A percentile compares a stretch with the other conserved stretches of the same genome.
These are phyloP conservation scores for Trametes elegans DNA, from an alignment of 768 basidiomycete species.

Conservation along the genomic window DNA sequence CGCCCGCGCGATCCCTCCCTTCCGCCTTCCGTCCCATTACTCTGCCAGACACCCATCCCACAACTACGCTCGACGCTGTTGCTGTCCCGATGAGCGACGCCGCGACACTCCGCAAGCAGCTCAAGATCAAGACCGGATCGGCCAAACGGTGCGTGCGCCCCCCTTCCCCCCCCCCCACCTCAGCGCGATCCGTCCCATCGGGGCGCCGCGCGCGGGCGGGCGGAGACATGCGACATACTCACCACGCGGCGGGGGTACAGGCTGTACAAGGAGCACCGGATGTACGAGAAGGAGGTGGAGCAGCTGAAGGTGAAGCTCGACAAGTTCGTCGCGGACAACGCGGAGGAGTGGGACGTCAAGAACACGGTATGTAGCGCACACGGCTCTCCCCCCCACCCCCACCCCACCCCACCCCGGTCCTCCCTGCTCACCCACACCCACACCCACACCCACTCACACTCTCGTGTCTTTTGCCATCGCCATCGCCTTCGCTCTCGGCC, in stretches of 20 bases:
- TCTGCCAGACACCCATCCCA: not conserved
- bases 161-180: not conserved
- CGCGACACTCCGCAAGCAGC: slow-evolving; percentile 54
- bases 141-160: slow-evolving; percentile 55
- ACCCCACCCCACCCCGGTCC: not conserved
- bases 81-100: slow-evolving; percentile 59
- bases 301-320: slow-evolving; percentile 58
- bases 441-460: not conserved
- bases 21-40: not conserved
- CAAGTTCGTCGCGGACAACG: slow-evolving; percentile 53
- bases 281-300: slow-evolving; percentile 67
- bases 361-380: slow-evolving; percentile 54
- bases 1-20: not conserved
- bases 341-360: slow-evolving; percentile 75
- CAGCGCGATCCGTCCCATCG: not conserved
- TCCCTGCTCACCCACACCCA: not conserved
- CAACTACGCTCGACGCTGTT: too few relatives aligned
- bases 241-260: slow-evolving; percentile 18
- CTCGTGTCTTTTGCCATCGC: too few relatives aligned
- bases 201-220: not conserved
- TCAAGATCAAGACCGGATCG: slow-evolving; percentile 74
- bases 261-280: slow-evolving; percentile 56
- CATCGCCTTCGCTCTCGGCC: too few relatives aligned
- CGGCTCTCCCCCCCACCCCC: not conserved
- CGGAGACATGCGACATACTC: not conserved